Evolutionary conservation across 345 rosid genomes (phyloP).

Genomic region (Hibiscus syriacus): DNA sequence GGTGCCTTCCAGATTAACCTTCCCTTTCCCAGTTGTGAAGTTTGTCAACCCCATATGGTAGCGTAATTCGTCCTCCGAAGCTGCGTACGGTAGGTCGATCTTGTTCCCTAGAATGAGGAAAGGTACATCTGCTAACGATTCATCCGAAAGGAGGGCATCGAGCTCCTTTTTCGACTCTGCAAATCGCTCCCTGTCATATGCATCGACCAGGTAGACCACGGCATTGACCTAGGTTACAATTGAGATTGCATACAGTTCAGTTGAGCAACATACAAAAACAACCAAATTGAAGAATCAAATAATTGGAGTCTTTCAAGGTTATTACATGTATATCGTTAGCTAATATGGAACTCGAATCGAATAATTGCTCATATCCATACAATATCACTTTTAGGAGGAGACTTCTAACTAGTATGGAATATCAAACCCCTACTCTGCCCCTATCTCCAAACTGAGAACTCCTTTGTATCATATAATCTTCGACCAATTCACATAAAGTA

Average conservation of each 20-base stretch:
- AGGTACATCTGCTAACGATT: slow-evolving; percentile 48
- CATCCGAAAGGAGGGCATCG: slow-evolving; percentile 66
- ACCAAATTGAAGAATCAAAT: slow-evolving; percentile 1
- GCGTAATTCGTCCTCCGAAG: slow-evolving; percentile 58
- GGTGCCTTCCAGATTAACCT: slow-evolving; percentile 27
- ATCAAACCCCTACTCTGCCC: too few relatives aligned
- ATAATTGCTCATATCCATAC: too few relatives aligned
- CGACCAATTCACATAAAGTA: too few relatives aligned
- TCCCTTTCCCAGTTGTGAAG: slow-evolving; percentile 71
- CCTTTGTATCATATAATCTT: too few relatives aligned
- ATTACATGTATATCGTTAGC: too few relatives aligned
- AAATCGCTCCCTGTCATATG: slow-evolving; percentile 61
- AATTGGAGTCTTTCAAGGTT: too few relatives aligned
- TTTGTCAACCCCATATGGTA: slow-evolving; percentile 52
- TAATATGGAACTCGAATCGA: too few relatives aligned
- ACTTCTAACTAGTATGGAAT: too few relatives aligned
- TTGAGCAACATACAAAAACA: background rate
- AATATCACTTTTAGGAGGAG: too few relatives aligned
- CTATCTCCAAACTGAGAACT: too few relatives aligned
- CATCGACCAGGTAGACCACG: slow-evolving; percentile 68
- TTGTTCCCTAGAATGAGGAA: slow-evolving; percentile 73
- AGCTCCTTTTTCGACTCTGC: slow-evolving; percentile 61
- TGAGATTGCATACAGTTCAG: background rate
- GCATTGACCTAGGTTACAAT: slow-evolving; percentile 52
- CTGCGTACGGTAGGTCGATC: slow-evolving; percentile 67